Base-by-base conservation (phyloP, 306 rosid species). In the Rosa lucieae region DNA sequence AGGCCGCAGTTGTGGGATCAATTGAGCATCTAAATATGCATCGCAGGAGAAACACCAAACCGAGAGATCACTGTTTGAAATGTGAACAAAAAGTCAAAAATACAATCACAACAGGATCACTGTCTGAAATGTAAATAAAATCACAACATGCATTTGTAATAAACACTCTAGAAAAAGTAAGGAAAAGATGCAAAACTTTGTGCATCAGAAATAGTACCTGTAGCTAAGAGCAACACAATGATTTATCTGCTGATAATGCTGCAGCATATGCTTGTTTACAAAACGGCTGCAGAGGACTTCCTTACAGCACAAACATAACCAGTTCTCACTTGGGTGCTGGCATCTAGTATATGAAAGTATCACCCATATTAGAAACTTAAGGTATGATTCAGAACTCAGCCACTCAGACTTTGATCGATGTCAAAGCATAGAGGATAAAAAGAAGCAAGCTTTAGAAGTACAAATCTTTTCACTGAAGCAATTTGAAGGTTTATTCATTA, bases 11-110 rank as follows among this genome's bases (percentile, higher is more conserved):
- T 86, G 89, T 32, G 44, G 82, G 77, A 95, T 91, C 80, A 85
- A 75, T 76, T 89, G 91, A 51, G 95, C 92, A 81, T 94, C 97
- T 78, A 94, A 90, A 74, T 94, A 92, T 11, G 97, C 97, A 26
- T 89, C 92, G 29, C 97, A 92, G 46, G 89, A 87, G 90, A 91
- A 94, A 66, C 99, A 94, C 97, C 97, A 94, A 15, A 91, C 92
- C 0, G 99, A 94, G 65, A 91, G 86, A 88, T 90, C 97, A 78
- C 94, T 90, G 84, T 59, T 73, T 58, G 73, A 67, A 78, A 75
- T 82, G 55, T 18, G 12, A 21, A 65, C 11, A 51, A 40, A 10
- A 44, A 2, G 47, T 44, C 47, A 8, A 10, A 44, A 44, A 44
- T 8, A 44, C 47, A 63, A 40, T 14, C 42, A 46, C 44, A 43